Conservation (phyloP, 2,329 filamentous ascomycete genomes). For the Cercospora sp. region DNA sequence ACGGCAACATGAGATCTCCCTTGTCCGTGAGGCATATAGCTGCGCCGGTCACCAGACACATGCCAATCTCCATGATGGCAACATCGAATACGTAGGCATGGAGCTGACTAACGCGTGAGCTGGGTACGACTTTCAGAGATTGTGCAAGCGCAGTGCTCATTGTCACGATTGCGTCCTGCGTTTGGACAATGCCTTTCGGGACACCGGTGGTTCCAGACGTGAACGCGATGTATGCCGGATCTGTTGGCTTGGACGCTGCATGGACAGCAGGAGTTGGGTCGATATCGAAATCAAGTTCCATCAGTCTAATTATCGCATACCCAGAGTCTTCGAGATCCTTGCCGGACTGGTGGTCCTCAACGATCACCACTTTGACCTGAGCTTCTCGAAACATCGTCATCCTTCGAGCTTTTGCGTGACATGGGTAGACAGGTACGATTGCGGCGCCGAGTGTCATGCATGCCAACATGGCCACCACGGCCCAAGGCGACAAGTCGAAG, state of each 20-base stretch:
- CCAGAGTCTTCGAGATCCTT: not conserved
- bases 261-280: not conserved
- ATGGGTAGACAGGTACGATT: not conserved
- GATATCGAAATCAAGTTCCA: not conserved
- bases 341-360: not conserved
- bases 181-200: not conserved
- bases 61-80: not conserved
- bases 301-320: not conserved
- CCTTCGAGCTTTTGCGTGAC: not conserved
- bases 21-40: not conserved
- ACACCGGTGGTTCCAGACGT: not conserved
- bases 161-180: not conserved
- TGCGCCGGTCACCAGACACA: not conserved
- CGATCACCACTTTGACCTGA: not conserved
- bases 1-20: not conserved
- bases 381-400: not conserved
- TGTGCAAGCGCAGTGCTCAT: not conserved
- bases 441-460: not conserved
- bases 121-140: not conserved
- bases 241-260: not conserved
- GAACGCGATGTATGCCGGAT: not conserved
- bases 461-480: not conserved
- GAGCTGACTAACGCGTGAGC: not conserved
- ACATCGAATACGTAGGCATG: not conserved
- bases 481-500: not conserved